Evolutionary conservation across 371 early-diverging fungal species (phyloP), one percentile per base, ranked within the genome.

Genomic region (Actinomortierella wolfii): DNA sequence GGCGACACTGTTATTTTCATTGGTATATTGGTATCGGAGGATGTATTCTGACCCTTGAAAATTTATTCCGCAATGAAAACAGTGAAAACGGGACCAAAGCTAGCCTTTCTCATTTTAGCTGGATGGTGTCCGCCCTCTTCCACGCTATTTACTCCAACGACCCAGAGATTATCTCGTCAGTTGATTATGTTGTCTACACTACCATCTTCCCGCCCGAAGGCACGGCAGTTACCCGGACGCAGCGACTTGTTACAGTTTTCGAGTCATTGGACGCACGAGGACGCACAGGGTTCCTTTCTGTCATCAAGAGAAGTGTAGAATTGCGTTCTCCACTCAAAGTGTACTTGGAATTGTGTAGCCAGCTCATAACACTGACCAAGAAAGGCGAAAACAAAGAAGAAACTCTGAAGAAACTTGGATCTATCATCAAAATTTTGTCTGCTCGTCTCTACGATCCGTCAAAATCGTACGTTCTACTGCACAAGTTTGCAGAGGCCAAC

Each of bases 71-170:
- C 66, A 63, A 3, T 81, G 34, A 34, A 6, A 34, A 20, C 54
- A 74, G 74, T 51, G 74, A 74, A 20, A 56, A 54, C 21, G 74
- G 67, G 18, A 64, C 60, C 0, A 52, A 67, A 25, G 48, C 64
- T 2, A 55, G 58, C 42, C 46, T 67, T 9, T 60, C 64, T 17
- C 74, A 92, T 54, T 85, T 93, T 77, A 86, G 84, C 8, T 91
- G 94, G 91, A 94, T 96, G 59, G 95, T 96, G 2, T 83, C 87
- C 13, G 79, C 76, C 28, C 57, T 97, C 11, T 63, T 96, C 23
- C 88, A 89, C 50, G 79, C 88, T 34, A 71, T 94, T 21, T 97
- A 94, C 67, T 76, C 92, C 26, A 92, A 93, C 62, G 95, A 95
- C 52, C 58, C 80, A 1, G 90, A 94, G 20, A 82, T 88, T 52